Evolutionary conservation across 1,284 basidiomycete genomes (phyloP).

Genomic region (Cryptococcus sp.): DNA sequence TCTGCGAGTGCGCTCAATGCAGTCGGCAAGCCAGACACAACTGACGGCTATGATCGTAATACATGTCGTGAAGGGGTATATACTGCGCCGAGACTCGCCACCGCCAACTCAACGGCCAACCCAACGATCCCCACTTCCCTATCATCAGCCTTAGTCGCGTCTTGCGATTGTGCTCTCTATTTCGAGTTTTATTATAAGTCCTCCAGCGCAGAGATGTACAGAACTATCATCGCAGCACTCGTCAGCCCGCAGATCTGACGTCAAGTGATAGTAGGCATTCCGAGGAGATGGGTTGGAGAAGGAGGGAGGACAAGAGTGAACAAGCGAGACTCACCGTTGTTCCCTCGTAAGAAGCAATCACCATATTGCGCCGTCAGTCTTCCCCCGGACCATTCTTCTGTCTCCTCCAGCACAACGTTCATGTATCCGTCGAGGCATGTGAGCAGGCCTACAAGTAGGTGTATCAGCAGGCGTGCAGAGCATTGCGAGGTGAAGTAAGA

Average conservation of each 20-base stretch:
- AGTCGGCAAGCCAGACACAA: no score
- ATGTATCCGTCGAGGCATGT: constrained; percentile 97
- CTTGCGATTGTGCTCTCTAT: no score
- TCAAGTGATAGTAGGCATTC: no score
- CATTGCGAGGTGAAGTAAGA: no score
- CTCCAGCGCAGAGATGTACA: constrained; percentile 58
- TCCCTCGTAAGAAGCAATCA: constrained; percentile 93
- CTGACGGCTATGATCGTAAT: no score
- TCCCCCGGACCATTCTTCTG: constrained; percentile 91
- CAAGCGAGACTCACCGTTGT: constrained; percentile 74
- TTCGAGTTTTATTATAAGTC: constrained; percentile 35
- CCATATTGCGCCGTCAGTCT: constrained; percentile 83
- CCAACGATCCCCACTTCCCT: not conserved
- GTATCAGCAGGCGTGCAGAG: no score
- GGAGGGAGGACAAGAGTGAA: not conserved
- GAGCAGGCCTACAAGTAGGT: constrained; percentile 68
- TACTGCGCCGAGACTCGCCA: not conserved
- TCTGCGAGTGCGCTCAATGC: no score
- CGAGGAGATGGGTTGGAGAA: not conserved
- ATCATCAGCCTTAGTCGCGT: not conserved
- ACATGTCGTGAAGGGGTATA: not conserved
- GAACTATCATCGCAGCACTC: constrained; percentile 36
- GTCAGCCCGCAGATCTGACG: not conserved
- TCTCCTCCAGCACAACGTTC: constrained; percentile 98
- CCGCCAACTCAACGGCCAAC: not conserved